Evolutionary conservation across 208 protist genomes (phyloP).

Genomic region (Crithidia thermophila): DNA sequence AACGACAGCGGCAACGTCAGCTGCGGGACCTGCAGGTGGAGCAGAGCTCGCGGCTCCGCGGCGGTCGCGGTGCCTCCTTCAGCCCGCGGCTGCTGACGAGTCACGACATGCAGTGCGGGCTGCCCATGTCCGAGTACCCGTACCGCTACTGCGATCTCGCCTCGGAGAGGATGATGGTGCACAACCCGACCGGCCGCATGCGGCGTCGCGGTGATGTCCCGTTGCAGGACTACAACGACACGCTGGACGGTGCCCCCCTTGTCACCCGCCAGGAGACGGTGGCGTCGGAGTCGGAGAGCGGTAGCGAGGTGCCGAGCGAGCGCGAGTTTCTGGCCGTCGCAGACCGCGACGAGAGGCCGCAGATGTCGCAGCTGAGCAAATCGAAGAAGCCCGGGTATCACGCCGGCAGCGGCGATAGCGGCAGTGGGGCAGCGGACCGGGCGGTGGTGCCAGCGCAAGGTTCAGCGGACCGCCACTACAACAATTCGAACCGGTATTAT

Average conservation of each 20-base stretch:
- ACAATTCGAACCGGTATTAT: too few species aligned
- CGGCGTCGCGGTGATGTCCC: slow-evolving; percentile 6
- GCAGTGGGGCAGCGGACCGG: too few species aligned
- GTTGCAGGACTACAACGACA: slow-evolving; percentile 53
- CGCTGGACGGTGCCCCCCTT: slow-evolving; percentile 24
- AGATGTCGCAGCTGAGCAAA: background rate
- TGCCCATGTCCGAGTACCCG: background rate
- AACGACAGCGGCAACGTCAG: slow-evolving; percentile 21
- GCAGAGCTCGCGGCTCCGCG: slow-evolving; percentile 16
- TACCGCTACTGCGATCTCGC: slow-evolving; percentile 31
- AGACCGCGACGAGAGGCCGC: background rate
- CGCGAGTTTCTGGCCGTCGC: background rate
- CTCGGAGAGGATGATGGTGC: slow-evolving; percentile 34
- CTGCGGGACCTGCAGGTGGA: slow-evolving; percentile 13
- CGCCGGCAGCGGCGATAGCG: background rate
- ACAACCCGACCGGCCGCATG: background rate
- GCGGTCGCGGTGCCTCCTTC: slow-evolving; percentile 15
- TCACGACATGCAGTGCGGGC: slow-evolving; percentile 14
- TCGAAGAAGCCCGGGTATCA: too few species aligned
- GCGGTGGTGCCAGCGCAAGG: too few species aligned
- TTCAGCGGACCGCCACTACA: too few species aligned
- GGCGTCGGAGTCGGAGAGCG: background rate
- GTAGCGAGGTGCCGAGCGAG: background rate
- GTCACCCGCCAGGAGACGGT: background rate
- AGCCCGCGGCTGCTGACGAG: slow-evolving; percentile 17